Evolutionary conservation across 192 early-diverging fungal species (phyloP).

Genomic region (Coemansia sp.): DNA sequence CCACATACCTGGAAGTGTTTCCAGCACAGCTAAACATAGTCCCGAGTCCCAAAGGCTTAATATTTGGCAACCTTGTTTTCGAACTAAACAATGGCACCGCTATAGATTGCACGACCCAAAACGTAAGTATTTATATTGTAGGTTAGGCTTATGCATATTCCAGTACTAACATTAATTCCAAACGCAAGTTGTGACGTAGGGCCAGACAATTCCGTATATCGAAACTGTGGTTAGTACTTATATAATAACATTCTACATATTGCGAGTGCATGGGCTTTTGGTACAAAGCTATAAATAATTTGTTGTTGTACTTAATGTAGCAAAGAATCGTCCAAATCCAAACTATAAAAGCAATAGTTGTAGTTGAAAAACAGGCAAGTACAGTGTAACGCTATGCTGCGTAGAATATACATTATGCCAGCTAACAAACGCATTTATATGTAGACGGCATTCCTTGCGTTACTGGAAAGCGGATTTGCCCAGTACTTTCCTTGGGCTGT

Average conservation of each 20-base stretch:
- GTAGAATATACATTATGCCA: not conserved
- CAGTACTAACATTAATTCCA: too few relatives aligned
- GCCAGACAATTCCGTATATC: slow-evolving; percentile 19
- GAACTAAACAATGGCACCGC: slow-evolving; percentile 23
- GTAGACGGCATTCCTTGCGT: slow-evolving; percentile 41
- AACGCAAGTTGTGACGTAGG: too few relatives aligned
- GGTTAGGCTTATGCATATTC: not conserved
- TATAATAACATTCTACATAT: not conserved
- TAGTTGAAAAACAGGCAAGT: slow-evolving; percentile 46
- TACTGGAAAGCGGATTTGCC: slow-evolving; percentile 35
- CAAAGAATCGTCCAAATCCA: slow-evolving; percentile 3
- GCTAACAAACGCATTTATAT: not conserved
- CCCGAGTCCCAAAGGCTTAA: slow-evolving; percentile 34
- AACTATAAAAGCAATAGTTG: slow-evolving; percentile 4
- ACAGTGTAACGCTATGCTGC: not conserved
- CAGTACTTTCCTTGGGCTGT: slow-evolving; percentile 21
- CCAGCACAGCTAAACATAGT: slow-evolving; percentile 38
- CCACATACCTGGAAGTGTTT: slow-evolving; percentile 15
- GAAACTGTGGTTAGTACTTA: slow-evolving; percentile 28
- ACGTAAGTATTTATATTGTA: slow-evolving; percentile 10
- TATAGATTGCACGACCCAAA: slow-evolving; percentile 11
- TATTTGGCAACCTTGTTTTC: slow-evolving; percentile 24
- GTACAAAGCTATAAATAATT: not conserved
- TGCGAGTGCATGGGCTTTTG: too few relatives aligned
- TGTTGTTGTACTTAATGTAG: not conserved